Percentiles rank a stretch among this genome's conserved stretches.
Evolutionary conservation across 371 early-diverging fungal genomes (phyloP).

Genomic region (Gilbertella persicaria): DNA sequence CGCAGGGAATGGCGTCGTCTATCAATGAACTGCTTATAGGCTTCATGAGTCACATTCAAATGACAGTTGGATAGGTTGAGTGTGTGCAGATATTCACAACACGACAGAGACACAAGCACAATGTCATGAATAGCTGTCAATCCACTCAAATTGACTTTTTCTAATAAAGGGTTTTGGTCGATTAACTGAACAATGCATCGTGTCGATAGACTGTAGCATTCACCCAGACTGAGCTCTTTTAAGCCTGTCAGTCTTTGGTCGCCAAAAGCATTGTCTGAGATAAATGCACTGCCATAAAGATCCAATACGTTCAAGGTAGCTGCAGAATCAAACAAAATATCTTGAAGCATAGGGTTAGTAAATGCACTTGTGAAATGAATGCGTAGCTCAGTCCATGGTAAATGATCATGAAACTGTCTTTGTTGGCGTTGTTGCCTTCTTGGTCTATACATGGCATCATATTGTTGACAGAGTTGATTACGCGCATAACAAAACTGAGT

Average conservation of each 20-base stretch:
- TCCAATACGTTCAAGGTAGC: conserved; percentile 1
- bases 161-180: conserved; percentile 9
- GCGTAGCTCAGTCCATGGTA: neutral
- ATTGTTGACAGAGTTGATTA: conserved; percentile 9
- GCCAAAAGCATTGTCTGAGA: conserved; percentile 7
- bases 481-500: conserved; percentile 14
- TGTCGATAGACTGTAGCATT: conserved; percentile 12
- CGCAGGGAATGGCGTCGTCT: conserved; percentile 4
- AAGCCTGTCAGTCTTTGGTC: neutral
- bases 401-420: neutral
- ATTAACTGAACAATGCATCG: conserved; percentile 2
- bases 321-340: neutral
- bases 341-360: neutral
- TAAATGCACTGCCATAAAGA: conserved; percentile 3
- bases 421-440: neutral
- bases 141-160: conserved; percentile 10
- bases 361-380: conserved; percentile 4
- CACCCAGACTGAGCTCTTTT: conserved; percentile 7
- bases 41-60: neutral
- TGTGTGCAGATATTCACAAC: no score
- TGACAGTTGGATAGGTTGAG: no score
- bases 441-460: no score
- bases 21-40: neutral
- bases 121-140: conserved; percentile 3
- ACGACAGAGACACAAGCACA: conserved; percentile 7